These are phyloP conservation scores for Helotiales sp. DNA, from an alignment of 2,329 filamentous ascomycete species.

Conservation along the genomic window DNA sequence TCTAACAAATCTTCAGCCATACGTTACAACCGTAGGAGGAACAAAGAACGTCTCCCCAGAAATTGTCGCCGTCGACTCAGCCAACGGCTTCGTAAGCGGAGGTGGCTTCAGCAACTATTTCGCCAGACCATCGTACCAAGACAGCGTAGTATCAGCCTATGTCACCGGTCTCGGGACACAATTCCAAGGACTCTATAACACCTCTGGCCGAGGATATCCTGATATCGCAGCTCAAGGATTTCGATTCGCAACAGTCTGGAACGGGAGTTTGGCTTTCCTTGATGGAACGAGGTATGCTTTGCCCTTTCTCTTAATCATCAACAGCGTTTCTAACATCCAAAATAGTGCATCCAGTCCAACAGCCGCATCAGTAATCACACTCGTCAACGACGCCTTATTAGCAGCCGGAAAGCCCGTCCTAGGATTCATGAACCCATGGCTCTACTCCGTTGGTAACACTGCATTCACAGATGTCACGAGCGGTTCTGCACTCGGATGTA, in stretches of 20 bases:
- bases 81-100: constrained; percentile 33
- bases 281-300: constrained; percentile 41
- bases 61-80: constrained; percentile 33
- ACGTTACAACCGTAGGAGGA: constrained; percentile 25
- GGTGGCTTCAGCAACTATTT: constrained; percentile 55
- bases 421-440: constrained; percentile 45
- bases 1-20: constrained; percentile 23
- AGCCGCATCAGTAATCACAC: constrained; percentile 54
- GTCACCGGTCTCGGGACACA: constrained; percentile 42
- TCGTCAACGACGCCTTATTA: constrained; percentile 64
- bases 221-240: constrained; percentile 57
- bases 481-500: constrained; percentile 40
- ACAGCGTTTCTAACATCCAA: background rate
- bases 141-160: constrained; percentile 42
- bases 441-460: constrained; percentile 38
- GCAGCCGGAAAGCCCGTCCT: constrained; percentile 45
- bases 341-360: constrained; percentile 53
- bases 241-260: constrained; percentile 46
- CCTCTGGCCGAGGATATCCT: constrained; percentile 47
- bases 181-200: constrained; percentile 47
- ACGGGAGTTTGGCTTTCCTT: constrained; percentile 39
- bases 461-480: constrained; percentile 41
- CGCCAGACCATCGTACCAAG: constrained; percentile 46
- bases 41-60: constrained; percentile 25
- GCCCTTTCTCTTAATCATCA: background rate